Base-by-base conservation (phyloP, 805 yeast genomes). In the Scheffersomyces amazonensis region DNA sequence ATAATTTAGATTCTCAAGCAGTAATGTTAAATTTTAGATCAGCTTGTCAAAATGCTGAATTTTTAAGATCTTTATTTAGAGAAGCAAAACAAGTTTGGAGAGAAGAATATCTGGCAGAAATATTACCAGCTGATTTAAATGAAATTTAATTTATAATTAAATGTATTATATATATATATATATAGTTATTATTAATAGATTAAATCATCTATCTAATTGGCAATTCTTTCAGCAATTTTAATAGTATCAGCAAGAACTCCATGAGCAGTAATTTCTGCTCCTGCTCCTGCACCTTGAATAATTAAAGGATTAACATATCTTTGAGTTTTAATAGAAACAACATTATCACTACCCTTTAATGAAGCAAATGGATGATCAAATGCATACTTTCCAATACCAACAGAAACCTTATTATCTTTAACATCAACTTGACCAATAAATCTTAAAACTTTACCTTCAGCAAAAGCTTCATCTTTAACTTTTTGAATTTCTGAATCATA, bases 211-310 rank as follows among this genome's bases (percentile, higher is more conserved):
- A 27, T 33, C 39, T 60, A 71, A 33, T 60, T 58, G 35, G 81
- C 83, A 37, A 87, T 64, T 72, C 96, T 81, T 69, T 90, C 89
- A 31, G 95, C 96, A 52, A 88, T 82, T 73, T 88, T 93, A 59
- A 93, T 76, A 25, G 87, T 82, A 61, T 93, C 99, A 37, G 95
- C 96, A 49, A 93, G 76, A 31, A 93, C 97, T 65, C 99, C 99
- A 43, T 66, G 73, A 32, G 83, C 82, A 36, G 83, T 78, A 32
- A 77, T 81, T 25, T 76, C 83, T 37, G 82, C 81, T 93, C 53
- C 96, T 78, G 83, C 82, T 55, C 95, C 99, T 22, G 99, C 99
- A 67, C 99, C 99, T 75, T 93, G 99, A 53, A 93, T 77, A 46
- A 93, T 83, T 60, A 93, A 75, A 37, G 99, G 99, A 66, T 87